Base-by-base conservation (phyloP, 2,329 filamentous ascomycete genomes). In the Emericellopsis atlantica region DNA sequence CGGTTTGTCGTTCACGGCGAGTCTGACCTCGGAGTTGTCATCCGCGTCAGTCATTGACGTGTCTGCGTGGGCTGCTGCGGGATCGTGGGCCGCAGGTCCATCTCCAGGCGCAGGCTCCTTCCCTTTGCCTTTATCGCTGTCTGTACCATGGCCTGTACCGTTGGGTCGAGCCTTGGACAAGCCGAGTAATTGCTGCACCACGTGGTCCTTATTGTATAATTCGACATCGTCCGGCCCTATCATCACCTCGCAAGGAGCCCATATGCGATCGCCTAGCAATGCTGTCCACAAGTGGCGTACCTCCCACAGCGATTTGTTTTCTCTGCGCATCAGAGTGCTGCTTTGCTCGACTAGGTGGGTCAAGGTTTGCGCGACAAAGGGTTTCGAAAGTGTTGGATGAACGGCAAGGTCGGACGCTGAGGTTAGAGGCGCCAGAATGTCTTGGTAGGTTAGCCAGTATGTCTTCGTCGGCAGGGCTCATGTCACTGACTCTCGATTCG, bases 321-420 rank as follows among this genome's bases (percentile, higher is more conserved):
- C 86, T 53, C 82, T 81, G 43, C 84, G 77, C 66, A 86, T 76
- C 49, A 85, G 80, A 43, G 74, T 70, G 48, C 76, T 73, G 41
- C 78, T 80, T 59, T 89, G 79, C 36, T 69, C 68, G 15, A 81
- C 76, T 42, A 93, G 72, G 47, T 84, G 75, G 39, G 76, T 79
- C 15, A 92, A 69, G 10, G 81, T 84, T 48, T 76, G 79, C 39
- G 82, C 85, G 12, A 72, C 80, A 55, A 87, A 92, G 0, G 85
- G 79, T 49, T 78, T 70, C 45, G 82, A 85, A 33, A 89, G 66
- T 21, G 81, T 81, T 40, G 84, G 81, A 55, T 92, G 85, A 42
- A 71, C 72, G 12, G 83, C 74, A 14, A 93, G 68, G 44, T 89
- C 83, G 57, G 81, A 81, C 39, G 84, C 76, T 29, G 82, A 69